Base-by-base conservation (phyloP, 148 eudicot genomes). In the Chenopodium berlandieri region DNA sequence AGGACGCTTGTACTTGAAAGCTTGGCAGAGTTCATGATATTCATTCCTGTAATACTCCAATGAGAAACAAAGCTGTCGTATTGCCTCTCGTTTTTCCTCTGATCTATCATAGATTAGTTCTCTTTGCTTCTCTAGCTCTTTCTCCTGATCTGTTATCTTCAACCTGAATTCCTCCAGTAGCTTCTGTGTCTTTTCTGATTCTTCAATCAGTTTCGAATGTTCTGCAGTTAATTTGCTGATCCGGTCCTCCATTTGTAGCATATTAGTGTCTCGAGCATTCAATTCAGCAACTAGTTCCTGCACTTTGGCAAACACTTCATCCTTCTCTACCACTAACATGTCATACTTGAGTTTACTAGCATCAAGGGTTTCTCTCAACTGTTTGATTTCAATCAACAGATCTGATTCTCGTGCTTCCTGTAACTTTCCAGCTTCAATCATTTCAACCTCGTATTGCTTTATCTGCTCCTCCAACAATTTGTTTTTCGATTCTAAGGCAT, bases 71-170 rank as follows among this genome's bases (percentile, higher is more conserved):
- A 96, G 91, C 87, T 96, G 99, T 77, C 93, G 65, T 84, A 96
- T 96, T 32, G 97, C 99, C 85, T 94, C 98, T 80, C 92, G 88
- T 83, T 96, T 96, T 82, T 90, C 92, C 75, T 94, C 94, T 44
- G 89, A 91, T 60, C 89, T 86, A 13, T 94, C 98, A 46, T 75
- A 85, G 47, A 90, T 81, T 62, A 82, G 71, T 6, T 7, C 82
- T 73, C 81, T 76, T 83, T 91, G 93, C 82, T 67, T 83, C 52
- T 85, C 89, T 80, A 90, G 82, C 80, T 94, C 92, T 73, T 86
- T 85, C 86, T 92, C 93, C n/a, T 91, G 86, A 77, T 92, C 91
- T 60, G 4, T 86, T 78, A 89, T 79, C 81, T 82, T 89, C 65
- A 84, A 23, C 27, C 78, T 87, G 75, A 91, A 77, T 76, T 87